A percentile compares a stretch with the other conserved stretches of the same genome.
These are phyloP conservation scores for Penicillium paneum DNA, from an alignment of 2,329 filamentous ascomycete genomes.

Conservation along the genomic window DNA sequence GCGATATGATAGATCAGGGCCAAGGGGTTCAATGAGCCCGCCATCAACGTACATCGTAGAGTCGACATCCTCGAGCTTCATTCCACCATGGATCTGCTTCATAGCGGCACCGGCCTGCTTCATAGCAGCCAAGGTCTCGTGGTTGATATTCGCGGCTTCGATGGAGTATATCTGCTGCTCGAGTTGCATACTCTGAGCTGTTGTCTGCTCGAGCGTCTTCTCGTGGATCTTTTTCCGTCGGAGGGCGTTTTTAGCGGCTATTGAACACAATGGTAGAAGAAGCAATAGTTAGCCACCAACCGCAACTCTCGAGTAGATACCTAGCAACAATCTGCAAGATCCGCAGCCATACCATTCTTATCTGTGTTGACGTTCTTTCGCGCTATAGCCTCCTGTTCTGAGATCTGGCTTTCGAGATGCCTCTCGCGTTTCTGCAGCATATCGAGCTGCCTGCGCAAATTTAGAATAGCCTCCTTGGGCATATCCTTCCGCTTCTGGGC, in stretches of 20 bases:
- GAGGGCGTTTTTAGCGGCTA: constrained; percentile 88
- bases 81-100: constrained; percentile 84
- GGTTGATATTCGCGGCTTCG: constrained; percentile 97
- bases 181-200: constrained; percentile 82
- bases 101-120: constrained; percentile 85
- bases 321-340: neutral
- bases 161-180: constrained; percentile 96
- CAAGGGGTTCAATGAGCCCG: neutral
- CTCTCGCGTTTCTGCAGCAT: constrained; percentile 97
- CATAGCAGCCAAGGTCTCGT: constrained; percentile 93
- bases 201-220: constrained; percentile 85
- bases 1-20: neutral
- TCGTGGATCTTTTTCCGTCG: constrained; percentile 94
- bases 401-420: constrained; percentile 86
- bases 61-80: constrained; percentile 93
- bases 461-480: constrained; percentile 94
- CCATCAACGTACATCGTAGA: constrained; percentile 73
- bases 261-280: neutral
- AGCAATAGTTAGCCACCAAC: neutral
- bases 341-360: constrained; percentile 74
- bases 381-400: constrained; percentile 84
- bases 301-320: neutral
- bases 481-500: constrained; percentile 86
- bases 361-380: constrained; percentile 85
- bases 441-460: constrained; percentile 81